These are phyloP conservation scores for Hippophae rhamnoides DNA, from an alignment of 306 rosid genomes.

Conservation along the genomic window DNA sequence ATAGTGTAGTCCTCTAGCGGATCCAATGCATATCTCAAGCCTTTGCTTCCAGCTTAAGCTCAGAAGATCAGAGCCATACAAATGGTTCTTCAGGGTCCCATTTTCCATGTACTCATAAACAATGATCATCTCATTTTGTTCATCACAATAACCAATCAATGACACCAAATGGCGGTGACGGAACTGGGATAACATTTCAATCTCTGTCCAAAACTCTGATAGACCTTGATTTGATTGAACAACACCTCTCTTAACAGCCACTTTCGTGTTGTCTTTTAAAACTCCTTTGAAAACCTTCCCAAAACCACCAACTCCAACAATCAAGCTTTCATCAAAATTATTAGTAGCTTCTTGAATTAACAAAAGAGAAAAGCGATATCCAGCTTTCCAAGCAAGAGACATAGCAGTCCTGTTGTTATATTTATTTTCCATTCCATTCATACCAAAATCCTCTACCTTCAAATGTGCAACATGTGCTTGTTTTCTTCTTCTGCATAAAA, in stretches of 20 bases:
- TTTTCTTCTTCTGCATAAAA: slow-evolving; percentile 34
- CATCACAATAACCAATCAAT: slow-evolving; percentile 59
- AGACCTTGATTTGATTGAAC: slow-evolving; percentile 48
- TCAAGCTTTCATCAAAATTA: slow-evolving; percentile 45
- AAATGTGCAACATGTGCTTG: slow-evolving; percentile 21
- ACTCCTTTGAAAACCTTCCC: slow-evolving; percentile 64
- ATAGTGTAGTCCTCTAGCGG: slow-evolving; percentile 69
- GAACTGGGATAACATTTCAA: slow-evolving; percentile 62
- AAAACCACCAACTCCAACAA: slow-evolving; percentile 60
- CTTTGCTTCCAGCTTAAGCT: slow-evolving; percentile 50
- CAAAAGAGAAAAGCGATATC: slow-evolving; percentile 42
- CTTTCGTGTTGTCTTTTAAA: slow-evolving; percentile 46
- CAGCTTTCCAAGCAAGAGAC: slow-evolving; percentile 33
- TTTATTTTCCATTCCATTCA: neutral
- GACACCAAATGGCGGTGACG: slow-evolving; percentile 71
- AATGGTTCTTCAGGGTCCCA: slow-evolving; percentile 48
- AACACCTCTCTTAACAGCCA: slow-evolving; percentile 58
- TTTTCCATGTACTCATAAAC: slow-evolving; percentile 59
- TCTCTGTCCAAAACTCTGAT: slow-evolving; percentile 52
- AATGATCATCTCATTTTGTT: slow-evolving; percentile 50
- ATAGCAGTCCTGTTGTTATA: slow-evolving; percentile 3
- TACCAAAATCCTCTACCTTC: slow-evolving; percentile 13
- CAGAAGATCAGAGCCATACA: slow-evolving; percentile 37
- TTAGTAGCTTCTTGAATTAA: slow-evolving; percentile 50
- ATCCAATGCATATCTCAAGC: slow-evolving; percentile 65